Evolutionary conservation across 352 stramenopile species (phyloP).

Genomic region (Pythium grandisporangium): DNA sequence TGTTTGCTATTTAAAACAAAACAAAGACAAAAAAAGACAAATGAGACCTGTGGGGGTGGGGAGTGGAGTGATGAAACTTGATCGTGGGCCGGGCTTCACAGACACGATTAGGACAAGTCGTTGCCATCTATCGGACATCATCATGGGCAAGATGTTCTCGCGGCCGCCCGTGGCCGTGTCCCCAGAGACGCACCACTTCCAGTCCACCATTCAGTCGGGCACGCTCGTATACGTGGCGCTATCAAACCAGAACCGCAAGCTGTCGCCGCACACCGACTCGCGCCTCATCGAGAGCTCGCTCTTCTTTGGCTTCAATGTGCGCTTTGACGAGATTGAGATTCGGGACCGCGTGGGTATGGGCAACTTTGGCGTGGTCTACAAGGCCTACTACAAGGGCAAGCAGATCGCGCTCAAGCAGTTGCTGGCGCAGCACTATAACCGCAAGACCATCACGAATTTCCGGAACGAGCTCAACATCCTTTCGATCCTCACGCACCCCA

Average conservation of each 20-base stretch:
- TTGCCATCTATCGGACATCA: no score
- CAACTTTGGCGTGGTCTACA: slow-evolving; percentile 78
- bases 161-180: slow-evolving; percentile 47
- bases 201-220: slow-evolving; percentile 47
- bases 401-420: slow-evolving; percentile 63
- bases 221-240: slow-evolving; percentile 66
- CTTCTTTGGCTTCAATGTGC: slow-evolving; percentile 63
- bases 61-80: no score
- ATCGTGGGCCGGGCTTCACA: no score
- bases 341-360: slow-evolving; percentile 57
- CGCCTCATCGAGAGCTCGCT: slow-evolving; percentile 37
- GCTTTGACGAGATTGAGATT: slow-evolving; percentile 56
- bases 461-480: slow-evolving; percentile 81
- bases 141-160: slow-evolving; percentile 44
- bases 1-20: no score
- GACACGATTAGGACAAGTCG: no score
- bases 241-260: slow-evolving; percentile 53
- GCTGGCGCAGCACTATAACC: slow-evolving; percentile 37
- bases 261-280: slow-evolving; percentile 48
- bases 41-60: no score
- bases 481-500: slow-evolving; percentile 62
- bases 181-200: slow-evolving; percentile 50
- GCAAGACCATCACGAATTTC: slow-evolving; percentile 61
- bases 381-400: slow-evolving; percentile 67
- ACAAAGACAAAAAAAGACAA: no score